phyloP scores from a whole-genome alignment of 1,284 basidiomycete genomes.

The Tilletia indica region DNA sequence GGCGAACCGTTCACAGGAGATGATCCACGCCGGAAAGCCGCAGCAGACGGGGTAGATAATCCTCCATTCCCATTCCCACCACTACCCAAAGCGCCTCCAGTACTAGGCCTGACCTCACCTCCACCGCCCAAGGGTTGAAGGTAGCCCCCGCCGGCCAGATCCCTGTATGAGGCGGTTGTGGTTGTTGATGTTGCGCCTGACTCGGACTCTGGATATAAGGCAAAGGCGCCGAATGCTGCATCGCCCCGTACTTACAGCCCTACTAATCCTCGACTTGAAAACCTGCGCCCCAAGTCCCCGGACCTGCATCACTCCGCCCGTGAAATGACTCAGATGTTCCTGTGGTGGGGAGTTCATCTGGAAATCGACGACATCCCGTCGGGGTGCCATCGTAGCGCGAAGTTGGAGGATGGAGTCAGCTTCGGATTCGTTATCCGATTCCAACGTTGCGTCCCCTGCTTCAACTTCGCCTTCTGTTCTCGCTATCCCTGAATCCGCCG shows the following conservation, averaged over 20 bases:
- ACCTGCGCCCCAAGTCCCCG: not conserved
- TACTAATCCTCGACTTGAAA: not conserved
- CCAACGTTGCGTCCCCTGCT: not conserved
- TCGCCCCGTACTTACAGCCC: conserved; percentile 2
- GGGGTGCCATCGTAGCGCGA: conserved; percentile 30
- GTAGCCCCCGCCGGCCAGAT: too few species aligned
- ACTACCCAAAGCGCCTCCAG: too few species aligned
- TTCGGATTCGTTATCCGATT: conserved; percentile 19
- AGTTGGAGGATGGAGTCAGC: conserved; percentile 7
- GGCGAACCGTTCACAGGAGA: not conserved
- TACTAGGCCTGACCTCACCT: too few species aligned
- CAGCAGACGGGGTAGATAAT: too few species aligned
- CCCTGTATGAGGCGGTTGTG: too few species aligned
- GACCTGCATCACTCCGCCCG: conserved; percentile 1
- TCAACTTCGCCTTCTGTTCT: conserved; percentile 23
- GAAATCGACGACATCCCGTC: conserved; percentile 40
- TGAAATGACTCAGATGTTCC: conserved; percentile 41
- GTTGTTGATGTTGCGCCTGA: too few species aligned
- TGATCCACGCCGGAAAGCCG: not conserved
- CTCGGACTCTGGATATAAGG: not conserved
- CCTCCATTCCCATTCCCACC: too few species aligned
- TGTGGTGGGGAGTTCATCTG: conserved; percentile 42
- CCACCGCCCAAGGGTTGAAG: too few species aligned
- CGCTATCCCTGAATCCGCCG: not conserved
- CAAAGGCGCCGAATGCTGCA: not conserved